Percentiles rank a stretch among this genome's conserved stretches.
Conservation (phyloP, 148 eudicot genomes). For the Selenicereus undatus region DNA sequence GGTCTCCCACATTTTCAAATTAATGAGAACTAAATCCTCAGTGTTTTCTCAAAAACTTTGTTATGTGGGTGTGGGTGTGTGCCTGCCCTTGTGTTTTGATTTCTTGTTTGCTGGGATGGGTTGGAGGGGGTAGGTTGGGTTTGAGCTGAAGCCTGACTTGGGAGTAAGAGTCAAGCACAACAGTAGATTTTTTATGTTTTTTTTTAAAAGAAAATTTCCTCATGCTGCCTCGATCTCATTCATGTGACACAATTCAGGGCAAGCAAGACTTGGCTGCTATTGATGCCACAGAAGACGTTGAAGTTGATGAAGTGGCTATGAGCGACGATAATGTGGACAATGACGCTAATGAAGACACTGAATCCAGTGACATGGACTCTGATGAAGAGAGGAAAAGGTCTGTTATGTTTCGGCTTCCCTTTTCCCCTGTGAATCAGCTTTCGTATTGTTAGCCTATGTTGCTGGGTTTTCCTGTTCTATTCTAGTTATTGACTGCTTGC, state of each 20-base stretch:
- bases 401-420: background rate
- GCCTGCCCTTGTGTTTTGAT: background rate
- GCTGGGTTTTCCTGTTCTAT: background rate
- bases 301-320: conserved; percentile 37
- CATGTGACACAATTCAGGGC: conserved; percentile 38
- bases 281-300: conserved; percentile 67
- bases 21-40: background rate
- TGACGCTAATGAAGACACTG: conserved; percentile 30
- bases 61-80: background rate
- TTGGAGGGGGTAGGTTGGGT: background rate
- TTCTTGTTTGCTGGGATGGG: background rate
- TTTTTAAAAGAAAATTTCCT: background rate
- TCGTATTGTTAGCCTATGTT: background rate
- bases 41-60: background rate
- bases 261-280: conserved; percentile 74
- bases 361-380: conserved; percentile 64
- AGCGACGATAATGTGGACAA: conserved; percentile 51
- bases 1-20: background rate
- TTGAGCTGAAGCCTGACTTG: background rate
- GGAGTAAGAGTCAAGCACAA: background rate
- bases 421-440: background rate
- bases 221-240: background rate
- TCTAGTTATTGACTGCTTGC: background rate
- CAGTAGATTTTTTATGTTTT: background rate
- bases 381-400: conserved; percentile 78